Evolutionary conservation across 495 filamentous ascomycete genomes (phyloP), one percentile per base, ranked within the genome.

Genomic region (Penicillium antarcticum): DNA sequence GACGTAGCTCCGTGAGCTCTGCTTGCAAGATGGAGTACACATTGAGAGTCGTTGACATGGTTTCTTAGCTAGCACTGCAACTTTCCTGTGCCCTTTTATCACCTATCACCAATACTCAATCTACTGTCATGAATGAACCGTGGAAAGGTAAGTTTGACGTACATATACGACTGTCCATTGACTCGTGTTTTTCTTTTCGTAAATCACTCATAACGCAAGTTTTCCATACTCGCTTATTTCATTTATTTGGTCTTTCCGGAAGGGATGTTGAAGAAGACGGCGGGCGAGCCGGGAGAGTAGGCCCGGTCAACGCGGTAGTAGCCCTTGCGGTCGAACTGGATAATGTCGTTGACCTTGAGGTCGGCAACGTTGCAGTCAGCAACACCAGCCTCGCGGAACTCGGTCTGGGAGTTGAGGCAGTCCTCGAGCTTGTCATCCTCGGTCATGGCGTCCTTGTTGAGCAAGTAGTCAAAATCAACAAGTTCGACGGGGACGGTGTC

Each of bases 311-410:
- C 77, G 19, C 91, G 77, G 73, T 89, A 96, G 74, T 87, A 97
- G 11, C 91, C 91, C 68, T 91, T 91, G 37, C 92, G 80, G 79
- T 97, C 92, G 54, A 97, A 90, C 76, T 96, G 92, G 54, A 97
- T 88, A 48, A 97, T 89, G 56, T 92, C 88, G 59, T 86, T 87
- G 67, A 81, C 82, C 74, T 87, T 86, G 45, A 96, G 71, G 37
- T 80, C 75, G 2, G 82, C 77, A 0, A 95, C 81, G 56, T 92
- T 94, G 63, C 81, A 84, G 62, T 96, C 92, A 34, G 89, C 92
- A 40, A 87, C 60, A 13, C 85, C 88, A 39, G 84, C 78, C 49
- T 87, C 86, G 62, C 85, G 82, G 51, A 85, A 87, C 74, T 89
- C 85, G 0, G 89, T 96, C 43, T 83, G 67, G 34, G 79, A 75